Percentiles rank a stretch among this genome's conserved stretches.
Evolutionary conservation across 225 moss, liverwort and hornwort genomes (phyloP).

Genomic region (Ulota crispa): DNA sequence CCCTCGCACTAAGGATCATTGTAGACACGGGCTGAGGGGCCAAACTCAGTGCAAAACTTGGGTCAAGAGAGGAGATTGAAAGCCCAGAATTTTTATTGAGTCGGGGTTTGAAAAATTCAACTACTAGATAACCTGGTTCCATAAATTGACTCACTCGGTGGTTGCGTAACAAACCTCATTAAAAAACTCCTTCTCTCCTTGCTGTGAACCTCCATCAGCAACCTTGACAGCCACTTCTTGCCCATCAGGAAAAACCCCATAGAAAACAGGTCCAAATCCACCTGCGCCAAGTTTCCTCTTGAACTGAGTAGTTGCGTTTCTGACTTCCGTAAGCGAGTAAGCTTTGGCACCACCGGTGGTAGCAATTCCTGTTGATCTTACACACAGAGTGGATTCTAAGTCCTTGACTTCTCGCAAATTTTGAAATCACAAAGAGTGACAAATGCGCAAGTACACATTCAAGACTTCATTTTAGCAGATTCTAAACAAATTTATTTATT

Average conservation of each 20-base stretch:
- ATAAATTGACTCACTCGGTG: neutral
- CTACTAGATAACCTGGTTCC: neutral
- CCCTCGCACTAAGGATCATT: too few species aligned
- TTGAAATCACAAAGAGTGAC: neutral
- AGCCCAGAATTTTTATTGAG: too few species aligned
- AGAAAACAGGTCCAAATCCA: constrained; percentile 27
- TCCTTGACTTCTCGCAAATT: neutral
- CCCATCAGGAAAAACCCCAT: constrained; percentile 34
- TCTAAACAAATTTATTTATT: neutral
- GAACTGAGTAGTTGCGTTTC: neutral
- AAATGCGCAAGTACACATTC: neutral
- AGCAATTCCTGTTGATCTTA: neutral
- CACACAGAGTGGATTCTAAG: neutral
- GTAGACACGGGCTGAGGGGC: too few species aligned
- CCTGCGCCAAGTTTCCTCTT: constrained; percentile 30
- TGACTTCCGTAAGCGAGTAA: constrained; percentile 32
- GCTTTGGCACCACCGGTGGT: neutral
- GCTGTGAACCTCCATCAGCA: neutral
- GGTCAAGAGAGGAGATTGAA: too few species aligned
- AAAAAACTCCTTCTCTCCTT: constrained; percentile 37
- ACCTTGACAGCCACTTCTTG: constrained; percentile 57
- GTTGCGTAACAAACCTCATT: constrained; percentile 33
- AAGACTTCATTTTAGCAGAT: too few species aligned
- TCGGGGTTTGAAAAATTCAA: too few species aligned
- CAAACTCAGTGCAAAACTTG: too few species aligned